Conservation (phyloP, 2,329 filamentous ascomycete genomes). For the Sclerotinia glacialis region DNA sequence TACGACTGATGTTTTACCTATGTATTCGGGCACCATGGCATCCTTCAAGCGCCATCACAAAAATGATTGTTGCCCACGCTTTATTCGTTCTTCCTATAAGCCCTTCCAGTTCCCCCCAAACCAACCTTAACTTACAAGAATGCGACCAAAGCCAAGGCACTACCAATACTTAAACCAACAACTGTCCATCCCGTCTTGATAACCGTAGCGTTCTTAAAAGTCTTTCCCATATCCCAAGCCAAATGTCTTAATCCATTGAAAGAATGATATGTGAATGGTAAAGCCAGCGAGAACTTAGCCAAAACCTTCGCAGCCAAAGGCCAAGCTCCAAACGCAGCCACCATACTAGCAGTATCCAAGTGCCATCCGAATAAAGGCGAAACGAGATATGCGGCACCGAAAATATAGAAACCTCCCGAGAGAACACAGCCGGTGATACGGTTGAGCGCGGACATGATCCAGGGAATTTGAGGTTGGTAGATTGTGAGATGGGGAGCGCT, state of each 20-base stretch:
- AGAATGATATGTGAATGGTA: constrained; percentile 66
- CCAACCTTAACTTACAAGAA: constrained; percentile 27
- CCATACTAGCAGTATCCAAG: constrained; percentile 61
- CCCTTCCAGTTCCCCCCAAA: not conserved
- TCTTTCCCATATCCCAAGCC: constrained; percentile 63
- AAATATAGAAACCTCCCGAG: constrained; percentile 63
- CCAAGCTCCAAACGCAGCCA: constrained; percentile 61
- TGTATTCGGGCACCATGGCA: not conserved
- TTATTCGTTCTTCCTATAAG: constrained; percentile 10
- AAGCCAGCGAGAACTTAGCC: constrained; percentile 57
- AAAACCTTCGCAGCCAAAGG: constrained; percentile 57
- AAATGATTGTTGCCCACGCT: not conserved
- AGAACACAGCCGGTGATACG: constrained; percentile 62
- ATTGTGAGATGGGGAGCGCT: constrained; percentile 67
- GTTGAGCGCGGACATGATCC: constrained; percentile 58
- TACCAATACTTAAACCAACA: constrained; percentile 53
- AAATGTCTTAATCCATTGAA: constrained; percentile 71
- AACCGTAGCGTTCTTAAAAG: constrained; percentile 62
- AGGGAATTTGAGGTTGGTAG: constrained; percentile 70
- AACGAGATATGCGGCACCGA: constrained; percentile 63
- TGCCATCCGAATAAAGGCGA: constrained; percentile 65
- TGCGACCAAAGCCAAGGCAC: constrained; percentile 42
- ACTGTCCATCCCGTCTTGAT: constrained; percentile 63
- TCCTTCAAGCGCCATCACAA: not conserved
- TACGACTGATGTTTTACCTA: not conserved